phyloP scores from a whole-genome alignment of 345 rosid species.

The Ceriops decandra region DNA sequence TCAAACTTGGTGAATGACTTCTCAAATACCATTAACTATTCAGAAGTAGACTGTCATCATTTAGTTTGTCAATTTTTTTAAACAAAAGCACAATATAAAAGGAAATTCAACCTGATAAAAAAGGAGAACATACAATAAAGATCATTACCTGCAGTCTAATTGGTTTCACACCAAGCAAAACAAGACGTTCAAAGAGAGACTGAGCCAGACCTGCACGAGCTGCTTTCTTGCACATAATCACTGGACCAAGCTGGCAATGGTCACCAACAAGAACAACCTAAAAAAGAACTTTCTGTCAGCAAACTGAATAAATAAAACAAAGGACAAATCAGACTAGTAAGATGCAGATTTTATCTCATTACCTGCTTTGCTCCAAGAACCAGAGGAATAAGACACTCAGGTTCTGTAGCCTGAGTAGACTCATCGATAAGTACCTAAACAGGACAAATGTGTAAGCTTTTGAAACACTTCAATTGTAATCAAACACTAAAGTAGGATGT shows the following conservation, averaged over 20 bases:
- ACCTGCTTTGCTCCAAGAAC: constrained; percentile 99
- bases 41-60: too few relatives aligned
- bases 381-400: constrained; percentile 98
- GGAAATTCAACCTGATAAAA: neutral
- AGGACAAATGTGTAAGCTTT: constrained; percentile 17
- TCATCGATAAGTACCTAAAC: constrained; percentile 96
- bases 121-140: neutral
- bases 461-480: constrained; percentile 1
- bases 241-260: constrained; percentile 99
- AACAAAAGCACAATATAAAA: too few relatives aligned
- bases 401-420: constrained; percentile 98
- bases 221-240: constrained; percentile 99
- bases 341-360: constrained; percentile 7
- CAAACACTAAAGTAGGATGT: neutral
- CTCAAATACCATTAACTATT: too few relatives aligned
- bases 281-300: constrained; percentile 15
- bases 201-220: constrained; percentile 99
- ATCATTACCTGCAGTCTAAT: constrained; percentile 88
- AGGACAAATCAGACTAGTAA: neutral
- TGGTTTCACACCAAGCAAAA: constrained; percentile 94
- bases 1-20: too few relatives aligned
- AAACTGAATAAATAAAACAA: neutral
- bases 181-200: constrained; percentile 96
- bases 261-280: constrained; percentile 99
- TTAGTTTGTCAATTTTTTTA: too few relatives aligned